These are phyloP conservation scores for Dactylellina haptotyla DNA, from an alignment of 2,329 filamentous ascomycete genomes.

Conservation along the genomic window DNA sequence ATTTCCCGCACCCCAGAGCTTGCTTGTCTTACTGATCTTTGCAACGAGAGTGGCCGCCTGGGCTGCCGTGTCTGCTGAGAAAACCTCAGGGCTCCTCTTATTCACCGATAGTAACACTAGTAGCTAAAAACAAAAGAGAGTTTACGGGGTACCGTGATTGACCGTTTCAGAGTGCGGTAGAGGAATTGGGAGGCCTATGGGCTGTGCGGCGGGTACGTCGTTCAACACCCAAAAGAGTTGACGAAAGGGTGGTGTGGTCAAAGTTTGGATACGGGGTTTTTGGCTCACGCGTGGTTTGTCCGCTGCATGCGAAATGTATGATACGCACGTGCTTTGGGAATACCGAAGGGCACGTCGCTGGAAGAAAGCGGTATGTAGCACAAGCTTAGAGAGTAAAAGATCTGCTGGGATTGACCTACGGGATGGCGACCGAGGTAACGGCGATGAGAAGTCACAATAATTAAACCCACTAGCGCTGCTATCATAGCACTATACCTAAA, in stretches of 20 bases:
- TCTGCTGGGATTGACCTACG: neutral
- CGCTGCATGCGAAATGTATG: no score
- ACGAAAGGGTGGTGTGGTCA: neutral
- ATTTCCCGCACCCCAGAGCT: no score
- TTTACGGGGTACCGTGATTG: constrained; percentile 10
- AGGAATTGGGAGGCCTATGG: neutral
- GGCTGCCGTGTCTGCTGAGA: constrained; percentile 4
- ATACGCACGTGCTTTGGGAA: neutral
- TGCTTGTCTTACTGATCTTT: neutral
- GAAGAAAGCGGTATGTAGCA: neutral
- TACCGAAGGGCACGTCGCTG: no score
- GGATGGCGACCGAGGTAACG: neutral
- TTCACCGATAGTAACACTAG: no score
- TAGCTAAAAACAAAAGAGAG: neutral
- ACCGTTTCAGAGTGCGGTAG: constrained; percentile 11
- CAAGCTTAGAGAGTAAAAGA: neutral
- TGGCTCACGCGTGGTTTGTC: no score
- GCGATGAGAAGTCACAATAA: neutral
- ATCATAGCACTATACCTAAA: no score
- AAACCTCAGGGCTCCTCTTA: neutral
- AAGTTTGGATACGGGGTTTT: no score
- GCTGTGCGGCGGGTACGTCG: neutral
- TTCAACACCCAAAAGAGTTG: no score
- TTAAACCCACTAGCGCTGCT: neutral
- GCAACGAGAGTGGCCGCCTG: neutral